phyloP scores from a whole-genome alignment of 768 basidiomycete species.

The Suillus subluteus region DNA sequence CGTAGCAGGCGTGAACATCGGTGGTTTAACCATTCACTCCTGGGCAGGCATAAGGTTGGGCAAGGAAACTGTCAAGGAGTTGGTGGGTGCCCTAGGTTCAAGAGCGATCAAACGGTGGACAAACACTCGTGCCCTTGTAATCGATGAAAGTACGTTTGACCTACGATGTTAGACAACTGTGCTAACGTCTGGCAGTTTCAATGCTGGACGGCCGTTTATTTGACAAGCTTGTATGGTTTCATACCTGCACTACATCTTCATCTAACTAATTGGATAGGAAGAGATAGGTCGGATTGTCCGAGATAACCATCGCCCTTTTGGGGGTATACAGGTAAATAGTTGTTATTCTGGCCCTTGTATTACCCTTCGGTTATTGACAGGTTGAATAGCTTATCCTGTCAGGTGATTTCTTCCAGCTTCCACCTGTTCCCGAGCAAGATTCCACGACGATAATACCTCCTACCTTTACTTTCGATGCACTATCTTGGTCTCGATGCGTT shows the following conservation, averaged over 20 bases:
- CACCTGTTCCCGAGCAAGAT: constrained; percentile 62
- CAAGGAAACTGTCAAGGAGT: constrained; percentile 45
- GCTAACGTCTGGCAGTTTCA: constrained; percentile 51
- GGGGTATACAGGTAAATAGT: constrained; percentile 61
- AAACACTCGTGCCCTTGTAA: constrained; percentile 55
- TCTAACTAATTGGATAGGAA: constrained; percentile 23
- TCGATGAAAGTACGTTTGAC: constrained; percentile 70
- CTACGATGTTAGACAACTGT: neutral
- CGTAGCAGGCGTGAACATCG: constrained; percentile 71
- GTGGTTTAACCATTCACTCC: constrained; percentile 68
- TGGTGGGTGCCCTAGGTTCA: constrained; percentile 41
- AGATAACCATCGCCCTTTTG: constrained; percentile 51
- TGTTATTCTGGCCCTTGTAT: neutral
- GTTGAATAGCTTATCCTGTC: constrained; percentile 64
- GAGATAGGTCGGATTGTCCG: constrained; percentile 49
- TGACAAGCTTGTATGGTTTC: constrained; percentile 63
- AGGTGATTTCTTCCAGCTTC: constrained; percentile 83
- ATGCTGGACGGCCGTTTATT: constrained; percentile 76
- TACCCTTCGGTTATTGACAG: constrained; percentile 11
- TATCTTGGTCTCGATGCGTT: constrained; percentile 61
- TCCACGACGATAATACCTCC: constrained; percentile 53
- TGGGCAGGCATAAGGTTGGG: constrained; percentile 69
- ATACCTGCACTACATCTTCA: constrained; percentile 32
- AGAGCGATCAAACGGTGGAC: constrained; percentile 50
- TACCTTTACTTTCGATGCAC: constrained; percentile 68